Percentiles rank a stretch among this genome's conserved stretches.
Evolutionary conservation across 257 asterid species (phyloP).

Genomic region (Anisodus tanguticus): DNA sequence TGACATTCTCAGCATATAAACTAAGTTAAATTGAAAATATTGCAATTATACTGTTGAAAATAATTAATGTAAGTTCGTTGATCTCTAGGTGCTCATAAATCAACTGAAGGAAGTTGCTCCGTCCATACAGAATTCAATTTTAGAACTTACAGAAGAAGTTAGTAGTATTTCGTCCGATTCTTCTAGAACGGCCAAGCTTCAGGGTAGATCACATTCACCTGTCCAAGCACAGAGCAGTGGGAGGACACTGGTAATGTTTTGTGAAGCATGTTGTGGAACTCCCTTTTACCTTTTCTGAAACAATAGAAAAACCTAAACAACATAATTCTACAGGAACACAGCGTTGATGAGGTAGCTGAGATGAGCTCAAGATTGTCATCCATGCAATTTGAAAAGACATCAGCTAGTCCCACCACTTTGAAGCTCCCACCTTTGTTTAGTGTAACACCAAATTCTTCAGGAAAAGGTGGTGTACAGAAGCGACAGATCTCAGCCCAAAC

Average conservation of each 20-base stretch:
- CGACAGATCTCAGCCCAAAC: constrained; percentile 60
- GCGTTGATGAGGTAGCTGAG: constrained; percentile 69
- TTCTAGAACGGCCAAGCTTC: constrained; percentile 57
- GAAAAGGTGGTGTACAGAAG: constrained; percentile 80
- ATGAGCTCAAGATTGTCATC: constrained; percentile 76
- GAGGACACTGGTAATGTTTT: constrained; percentile 60
- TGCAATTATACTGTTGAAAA: constrained; percentile 2
- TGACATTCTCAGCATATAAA: constrained; percentile 18
- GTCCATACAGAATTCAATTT: constrained; percentile 81
- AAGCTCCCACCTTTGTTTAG: constrained; percentile 96
- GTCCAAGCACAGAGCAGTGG: constrained; percentile 79
- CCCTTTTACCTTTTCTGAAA: not conserved
- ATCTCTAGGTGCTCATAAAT: constrained; percentile 86
- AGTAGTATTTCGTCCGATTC: constrained; percentile 68
- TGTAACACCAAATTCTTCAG: constrained; percentile 84
- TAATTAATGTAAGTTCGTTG: constrained; percentile 30
- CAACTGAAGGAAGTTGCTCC: constrained; percentile 98
- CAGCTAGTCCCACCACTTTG: constrained; percentile 81
- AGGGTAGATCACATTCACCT: constrained; percentile 68
- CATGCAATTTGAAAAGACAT: constrained; percentile 72
- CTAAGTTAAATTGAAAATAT: not conserved
- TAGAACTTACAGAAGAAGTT: constrained; percentile 90
- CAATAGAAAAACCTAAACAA: not conserved
- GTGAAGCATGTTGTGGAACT: not conserved
- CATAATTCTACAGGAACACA: constrained; percentile 62